Percentiles rank a stretch among this genome's conserved stretches.
phyloP scores from a whole-genome alignment of 2,329 filamentous ascomycete genomes.

The Neofusicoccum sp. region DNA sequence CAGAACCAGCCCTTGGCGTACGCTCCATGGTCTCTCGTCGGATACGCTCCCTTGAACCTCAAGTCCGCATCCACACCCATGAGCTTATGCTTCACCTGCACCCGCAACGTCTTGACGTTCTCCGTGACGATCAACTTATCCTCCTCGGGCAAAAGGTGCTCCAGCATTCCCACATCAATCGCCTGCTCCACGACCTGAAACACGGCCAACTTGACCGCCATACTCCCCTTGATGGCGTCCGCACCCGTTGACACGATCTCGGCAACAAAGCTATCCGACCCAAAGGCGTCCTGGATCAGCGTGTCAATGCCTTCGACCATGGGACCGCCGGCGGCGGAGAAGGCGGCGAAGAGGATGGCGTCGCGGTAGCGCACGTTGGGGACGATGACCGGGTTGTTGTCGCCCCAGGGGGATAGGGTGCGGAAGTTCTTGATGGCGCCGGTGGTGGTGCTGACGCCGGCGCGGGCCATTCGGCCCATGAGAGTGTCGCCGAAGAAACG shows the following conservation, averaged over 20 bases:
- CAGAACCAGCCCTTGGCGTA: slow-evolving; percentile 44
- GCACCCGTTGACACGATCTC: slow-evolving; percentile 38
- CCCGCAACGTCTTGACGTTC: slow-evolving; percentile 39
- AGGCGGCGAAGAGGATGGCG: slow-evolving; percentile 41
- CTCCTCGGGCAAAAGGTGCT: slow-evolving; percentile 43
- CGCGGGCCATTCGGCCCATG: slow-evolving; percentile 38
- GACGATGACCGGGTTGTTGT: slow-evolving; percentile 43
- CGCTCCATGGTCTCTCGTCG: slow-evolving; percentile 27
- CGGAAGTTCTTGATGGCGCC: slow-evolving; percentile 38
- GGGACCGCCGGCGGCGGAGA: slow-evolving; percentile 39
- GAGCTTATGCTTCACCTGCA: slow-evolving; percentile 43
- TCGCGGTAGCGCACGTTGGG: slow-evolving; percentile 44
- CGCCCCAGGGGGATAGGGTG: slow-evolving; percentile 40
- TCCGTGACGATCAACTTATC: slow-evolving; percentile 42
- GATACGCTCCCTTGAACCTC: slow-evolving; percentile 33
- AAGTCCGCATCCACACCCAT: slow-evolving; percentile 45
- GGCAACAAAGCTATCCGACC: slow-evolving; percentile 38
- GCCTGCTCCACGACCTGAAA: slow-evolving; percentile 45
- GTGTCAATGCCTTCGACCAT: slow-evolving; percentile 36
- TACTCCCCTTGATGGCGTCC: slow-evolving; percentile 31
- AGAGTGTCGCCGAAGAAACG: slow-evolving; percentile 43
- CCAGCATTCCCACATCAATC: slow-evolving; percentile 41
- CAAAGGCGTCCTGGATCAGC: slow-evolving; percentile 34
- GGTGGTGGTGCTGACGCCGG: slow-evolving; percentile 37
- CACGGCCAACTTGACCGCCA: slow-evolving; percentile 37